Evolutionary conservation across 768 basidiomycete species (phyloP), one percentile per base, ranked within the genome.

Genomic region (Suillus occidentalis): DNA sequence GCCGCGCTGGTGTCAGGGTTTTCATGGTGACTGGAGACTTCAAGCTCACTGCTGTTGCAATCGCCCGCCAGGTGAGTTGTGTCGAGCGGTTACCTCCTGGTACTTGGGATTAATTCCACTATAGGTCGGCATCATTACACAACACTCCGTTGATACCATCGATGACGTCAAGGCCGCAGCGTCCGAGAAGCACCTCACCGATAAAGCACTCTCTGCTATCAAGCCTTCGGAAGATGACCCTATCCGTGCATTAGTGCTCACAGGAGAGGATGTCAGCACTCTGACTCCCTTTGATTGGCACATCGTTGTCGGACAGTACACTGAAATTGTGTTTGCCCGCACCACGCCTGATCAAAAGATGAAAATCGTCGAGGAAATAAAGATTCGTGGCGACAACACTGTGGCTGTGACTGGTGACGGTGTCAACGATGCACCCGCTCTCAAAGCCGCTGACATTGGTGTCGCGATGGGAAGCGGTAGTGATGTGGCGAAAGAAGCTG

Each of bases 11-110:
- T 25, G 80, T 85, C 57, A 78, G 81, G 28, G 81, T 86, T 20
- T 81, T 84, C 65, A 86, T 87, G 84, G 77, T 87, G 28, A 87
- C 85, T 0, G 85, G 85, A 56, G 85, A 86, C 69, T 84, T 85
- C 72, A 76, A 81, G 55, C 73, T 84, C 67, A 87, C 85, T 0
- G 85, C 85, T 0, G 77, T 80, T 7, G 79, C 84, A 6, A 86
- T 87, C 60, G 83, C 81, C 0, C 73, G 77, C 43, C 78, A 81
- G 67, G 84, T 85, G 52, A 73, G 74, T 49, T 72, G 74, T 22
- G 42, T 10, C 31, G 6, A 16, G 2, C 52, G 6, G 31, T n/a
- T 31, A n/a, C 6, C n/a, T 28, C 49, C 20, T 28, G 47, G n/a
- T 10, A 49, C 12, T 22, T 42, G 20, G 66, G 45, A 75, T 6